Percentiles rank a stretch among this genome's conserved stretches.
These are phyloP conservation scores for Breynia disticha DNA, from an alignment of 441 rosid genomes.

Conservation along the genomic window DNA sequence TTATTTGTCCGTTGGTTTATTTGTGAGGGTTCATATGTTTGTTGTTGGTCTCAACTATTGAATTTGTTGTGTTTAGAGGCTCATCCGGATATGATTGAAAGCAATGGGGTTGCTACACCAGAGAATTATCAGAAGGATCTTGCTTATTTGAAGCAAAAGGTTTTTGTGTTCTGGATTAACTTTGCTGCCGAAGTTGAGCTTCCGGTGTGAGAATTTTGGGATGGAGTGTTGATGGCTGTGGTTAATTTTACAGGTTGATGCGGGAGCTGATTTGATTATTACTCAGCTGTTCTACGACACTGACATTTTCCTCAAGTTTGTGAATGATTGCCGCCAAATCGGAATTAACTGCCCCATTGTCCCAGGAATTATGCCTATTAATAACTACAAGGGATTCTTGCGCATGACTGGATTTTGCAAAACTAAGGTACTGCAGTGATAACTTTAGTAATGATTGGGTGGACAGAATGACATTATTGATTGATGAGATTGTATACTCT, in stretches of 20 bases:
- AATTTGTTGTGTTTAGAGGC: constrained; percentile 44
- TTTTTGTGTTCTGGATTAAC: constrained; percentile 6
- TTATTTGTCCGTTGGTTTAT: background rate
- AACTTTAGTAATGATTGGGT: background rate
- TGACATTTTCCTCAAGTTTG: constrained; percentile 78
- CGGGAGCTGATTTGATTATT: constrained; percentile 87
- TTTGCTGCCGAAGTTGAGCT: no score
- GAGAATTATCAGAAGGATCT: constrained; percentile 80
- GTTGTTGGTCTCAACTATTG: background rate
- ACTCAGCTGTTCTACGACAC: constrained; percentile 95
- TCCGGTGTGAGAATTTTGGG: no score
- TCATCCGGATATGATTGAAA: constrained; percentile 82
- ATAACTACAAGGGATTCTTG: constrained; percentile 87
- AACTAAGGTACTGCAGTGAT: constrained; percentile 62
- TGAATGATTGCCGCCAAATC: constrained; percentile 84
- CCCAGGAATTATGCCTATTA: constrained; percentile 97
- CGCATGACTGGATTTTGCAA: constrained; percentile 99
- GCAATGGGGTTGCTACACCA: constrained; percentile 51
- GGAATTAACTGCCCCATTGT: constrained; percentile 90
- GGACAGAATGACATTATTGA: no score
- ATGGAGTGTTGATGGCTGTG: constrained; percentile 5
- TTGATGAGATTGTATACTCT: no score
- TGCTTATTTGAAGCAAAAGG: constrained; percentile 83
- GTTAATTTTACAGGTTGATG: constrained; percentile 65
- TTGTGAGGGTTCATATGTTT: background rate